Percentiles rank a stretch among this genome's conserved stretches.
Evolutionary conservation across 768 basidiomycete genomes (phyloP).

Genomic region (Dioszegia crocea): DNA sequence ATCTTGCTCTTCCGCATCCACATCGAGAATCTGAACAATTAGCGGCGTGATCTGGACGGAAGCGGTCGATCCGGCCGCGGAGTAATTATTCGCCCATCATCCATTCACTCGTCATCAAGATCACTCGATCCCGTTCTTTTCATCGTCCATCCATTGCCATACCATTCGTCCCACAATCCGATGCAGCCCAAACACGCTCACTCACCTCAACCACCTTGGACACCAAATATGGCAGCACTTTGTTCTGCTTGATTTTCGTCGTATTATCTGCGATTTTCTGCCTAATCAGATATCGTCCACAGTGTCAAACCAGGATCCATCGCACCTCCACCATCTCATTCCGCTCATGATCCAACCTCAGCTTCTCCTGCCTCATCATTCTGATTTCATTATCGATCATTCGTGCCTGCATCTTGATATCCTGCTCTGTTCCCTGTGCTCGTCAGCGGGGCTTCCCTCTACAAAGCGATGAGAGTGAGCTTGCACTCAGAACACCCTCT

Average conservation of each 20-base stretch:
- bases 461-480: constrained; percentile 17
- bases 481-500: constrained; percentile 71
- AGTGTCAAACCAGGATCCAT: neutral
- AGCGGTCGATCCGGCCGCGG: too few relatives aligned
- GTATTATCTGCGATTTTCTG: constrained; percentile 90
- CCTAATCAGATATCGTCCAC: neutral
- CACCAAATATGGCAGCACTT: constrained; percentile 94
- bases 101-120: too few relatives aligned
- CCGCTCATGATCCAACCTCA: constrained; percentile 88
- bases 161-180: too few relatives aligned
- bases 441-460: neutral
- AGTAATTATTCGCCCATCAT: too few relatives aligned
- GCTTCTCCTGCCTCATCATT: constrained; percentile 94
- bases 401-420: constrained; percentile 80
- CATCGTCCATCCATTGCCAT: too few relatives aligned
- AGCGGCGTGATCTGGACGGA: too few relatives aligned
- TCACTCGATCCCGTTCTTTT: too few relatives aligned
- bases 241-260: constrained; percentile 99
- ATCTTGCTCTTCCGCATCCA: constrained; percentile 88
- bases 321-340: constrained; percentile 79
- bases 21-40: constrained; percentile 70
- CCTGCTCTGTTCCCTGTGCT: constrained; percentile 61
- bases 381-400: constrained; percentile 97
- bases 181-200: constrained; percentile 2
- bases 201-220: constrained; percentile 94